Evolutionary conservation across 352 stramenopile species (phyloP).

Genomic region (Globisporangium heterothallicum): DNA sequence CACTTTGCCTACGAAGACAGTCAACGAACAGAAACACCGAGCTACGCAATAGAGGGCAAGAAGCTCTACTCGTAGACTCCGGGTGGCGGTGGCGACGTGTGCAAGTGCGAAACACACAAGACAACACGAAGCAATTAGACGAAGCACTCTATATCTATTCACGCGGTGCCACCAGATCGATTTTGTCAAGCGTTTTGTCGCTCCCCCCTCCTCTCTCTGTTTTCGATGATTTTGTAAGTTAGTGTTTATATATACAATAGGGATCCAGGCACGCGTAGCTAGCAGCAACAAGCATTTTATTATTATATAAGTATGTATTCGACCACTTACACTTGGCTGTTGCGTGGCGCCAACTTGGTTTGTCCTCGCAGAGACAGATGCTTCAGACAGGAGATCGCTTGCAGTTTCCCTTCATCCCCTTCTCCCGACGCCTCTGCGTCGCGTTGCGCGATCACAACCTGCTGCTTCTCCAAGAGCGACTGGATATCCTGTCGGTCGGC

Average conservation of each 20-base stretch:
- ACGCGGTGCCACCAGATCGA: neutral
- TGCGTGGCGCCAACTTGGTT: slow-evolving; percentile 3
- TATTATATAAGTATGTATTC: slow-evolving; percentile 13
- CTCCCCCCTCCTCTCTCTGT: neutral
- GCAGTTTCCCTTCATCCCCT: slow-evolving; percentile 37
- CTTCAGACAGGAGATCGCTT: slow-evolving; percentile 71
- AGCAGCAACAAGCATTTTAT: slow-evolving; percentile 5
- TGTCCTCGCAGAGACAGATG: slow-evolving; percentile 54
- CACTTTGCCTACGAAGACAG: slow-evolving; percentile 33
- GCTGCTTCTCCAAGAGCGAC: slow-evolving; percentile 29
- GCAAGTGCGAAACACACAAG: slow-evolving; percentile 4
- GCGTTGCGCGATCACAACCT: slow-evolving; percentile 28
- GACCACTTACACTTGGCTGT: too few species aligned
- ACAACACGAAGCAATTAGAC: neutral
- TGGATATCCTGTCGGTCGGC: slow-evolving; percentile 47
- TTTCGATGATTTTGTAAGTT: slow-evolving; percentile 16
- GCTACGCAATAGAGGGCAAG: slow-evolving; percentile 69
- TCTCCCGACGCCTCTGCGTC: slow-evolving; percentile 34
- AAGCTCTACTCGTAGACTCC: slow-evolving; percentile 69
- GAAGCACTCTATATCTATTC: slow-evolving; percentile 4
- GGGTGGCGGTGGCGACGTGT: slow-evolving; percentile 11
- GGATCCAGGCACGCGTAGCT: neutral
- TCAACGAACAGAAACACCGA: slow-evolving; percentile 24
- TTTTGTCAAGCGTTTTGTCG: slow-evolving; percentile 2
- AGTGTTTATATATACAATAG: slow-evolving; percentile 13